These are phyloP conservation scores for Cryphonectria japonica DNA, from an alignment of 2,329 filamentous ascomycete species.

Conservation along the genomic window DNA sequence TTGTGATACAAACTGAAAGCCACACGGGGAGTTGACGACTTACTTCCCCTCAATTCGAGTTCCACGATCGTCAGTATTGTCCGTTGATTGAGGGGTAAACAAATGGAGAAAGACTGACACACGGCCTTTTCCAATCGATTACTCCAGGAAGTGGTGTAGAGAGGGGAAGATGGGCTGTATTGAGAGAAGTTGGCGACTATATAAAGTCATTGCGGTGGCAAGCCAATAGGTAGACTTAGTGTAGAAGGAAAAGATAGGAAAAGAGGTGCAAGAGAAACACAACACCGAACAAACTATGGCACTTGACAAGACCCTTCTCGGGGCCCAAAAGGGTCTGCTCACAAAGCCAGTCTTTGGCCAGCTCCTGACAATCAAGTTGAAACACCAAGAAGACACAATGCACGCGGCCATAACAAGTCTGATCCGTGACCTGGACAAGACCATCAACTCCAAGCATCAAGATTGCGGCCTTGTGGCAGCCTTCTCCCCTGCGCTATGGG, in stretches of 20 bases:
- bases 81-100: not conserved
- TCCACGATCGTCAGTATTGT: not conserved
- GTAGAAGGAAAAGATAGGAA: not conserved
- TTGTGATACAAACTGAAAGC: not conserved
- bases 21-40: not conserved
- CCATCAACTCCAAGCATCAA: not conserved
- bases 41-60: not conserved
- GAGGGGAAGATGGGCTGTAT: no score
- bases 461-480: constrained; percentile 5
- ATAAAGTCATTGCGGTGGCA: not conserved
- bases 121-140: not conserved
- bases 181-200: not conserved
- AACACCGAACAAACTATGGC: not conserved
- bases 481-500: constrained; percentile 9
- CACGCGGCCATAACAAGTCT: not conserved
- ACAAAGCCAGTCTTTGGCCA: constrained; percentile 5
- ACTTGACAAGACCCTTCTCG: constrained; percentile 5
- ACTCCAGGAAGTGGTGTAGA: not conserved
- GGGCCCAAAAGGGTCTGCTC: constrained; percentile 7
- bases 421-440: constrained; percentile 8
- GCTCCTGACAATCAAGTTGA: constrained; percentile 10
- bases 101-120: not conserved
- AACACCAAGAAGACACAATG: constrained; percentile 7
- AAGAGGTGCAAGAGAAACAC: not conserved
- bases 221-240: not conserved